phyloP scores from a whole-genome alignment of 345 rosid genomes.

The Brassica carinata region DNA sequence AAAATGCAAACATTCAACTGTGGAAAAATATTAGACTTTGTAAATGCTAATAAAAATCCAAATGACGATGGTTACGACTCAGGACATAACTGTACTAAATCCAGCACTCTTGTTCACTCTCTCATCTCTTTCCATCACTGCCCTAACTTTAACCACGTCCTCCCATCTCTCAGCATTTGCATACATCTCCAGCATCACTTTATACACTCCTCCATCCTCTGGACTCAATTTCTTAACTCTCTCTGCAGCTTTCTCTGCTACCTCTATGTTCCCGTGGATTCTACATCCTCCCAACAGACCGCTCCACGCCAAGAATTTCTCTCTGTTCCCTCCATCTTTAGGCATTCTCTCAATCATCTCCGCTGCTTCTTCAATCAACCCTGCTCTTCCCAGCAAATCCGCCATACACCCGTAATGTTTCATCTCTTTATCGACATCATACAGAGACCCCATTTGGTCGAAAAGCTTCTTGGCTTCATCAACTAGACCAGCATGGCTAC shows the following conservation, averaged over 20 bases:
- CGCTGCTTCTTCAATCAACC: conserved; percentile 62
- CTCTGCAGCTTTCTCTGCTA: conserved; percentile 71
- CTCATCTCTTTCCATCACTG: conserved; percentile 43
- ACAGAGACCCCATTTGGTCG: conserved; percentile 51
- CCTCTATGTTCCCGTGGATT: conserved; percentile 63
- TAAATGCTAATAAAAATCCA: background rate
- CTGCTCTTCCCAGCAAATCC: conserved; percentile 75
- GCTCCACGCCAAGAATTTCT: conserved; percentile 63
- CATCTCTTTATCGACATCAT: conserved; percentile 51
- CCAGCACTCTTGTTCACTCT: conserved; percentile 58
- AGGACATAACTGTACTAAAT: conserved; percentile 50
- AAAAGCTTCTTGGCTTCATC: conserved; percentile 62
- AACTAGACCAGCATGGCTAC: conserved; percentile 74
- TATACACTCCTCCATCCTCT: conserved; percentile 75
- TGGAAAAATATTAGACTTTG: no score
- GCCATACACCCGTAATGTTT: conserved; percentile 83
- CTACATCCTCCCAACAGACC: conserved; percentile 80
- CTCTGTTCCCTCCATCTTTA: conserved; percentile 45
- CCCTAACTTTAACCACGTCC: conserved; percentile 62
- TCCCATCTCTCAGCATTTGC: conserved; percentile 68
- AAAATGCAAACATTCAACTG: background rate
- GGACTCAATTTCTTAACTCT: conserved; percentile 61
- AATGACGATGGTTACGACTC: conserved; percentile 23
- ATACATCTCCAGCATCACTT: conserved; percentile 66
- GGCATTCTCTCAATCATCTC: conserved; percentile 65